phyloP scores from a whole-genome alignment of 2,329 filamentous ascomycete genomes.

The Blastomyces gilchristii region DNA sequence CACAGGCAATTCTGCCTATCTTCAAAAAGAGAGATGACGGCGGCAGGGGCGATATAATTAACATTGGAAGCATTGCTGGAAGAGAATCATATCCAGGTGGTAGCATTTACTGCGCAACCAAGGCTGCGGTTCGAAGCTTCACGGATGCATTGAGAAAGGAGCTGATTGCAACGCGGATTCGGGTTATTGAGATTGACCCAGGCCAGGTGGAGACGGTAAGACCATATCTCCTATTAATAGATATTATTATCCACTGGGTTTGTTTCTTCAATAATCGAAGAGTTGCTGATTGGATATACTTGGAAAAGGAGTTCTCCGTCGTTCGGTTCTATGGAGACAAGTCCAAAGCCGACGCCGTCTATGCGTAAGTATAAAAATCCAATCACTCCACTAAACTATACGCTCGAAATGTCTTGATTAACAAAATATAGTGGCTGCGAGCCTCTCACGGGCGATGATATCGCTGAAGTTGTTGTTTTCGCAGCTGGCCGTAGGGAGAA shows the following conservation, averaged over 20 bases:
- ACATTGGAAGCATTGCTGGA: slow-evolving; percentile 86
- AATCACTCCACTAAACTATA: not conserved
- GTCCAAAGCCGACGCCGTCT: slow-evolving; percentile 79
- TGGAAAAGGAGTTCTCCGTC: slow-evolving; percentile 64
- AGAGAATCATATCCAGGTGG: slow-evolving; percentile 77
- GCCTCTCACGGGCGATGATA: slow-evolving; percentile 78
- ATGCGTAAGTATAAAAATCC: slow-evolving; percentile 46
- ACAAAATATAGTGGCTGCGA: slow-evolving; percentile 52
- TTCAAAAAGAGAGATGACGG: slow-evolving; percentile 61
- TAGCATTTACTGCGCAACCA: slow-evolving; percentile 86
- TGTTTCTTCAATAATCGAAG: not conserved
- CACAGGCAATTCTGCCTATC: slow-evolving; percentile 75
- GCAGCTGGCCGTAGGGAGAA: slow-evolving; percentile 75
- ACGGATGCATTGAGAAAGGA: slow-evolving; percentile 75
- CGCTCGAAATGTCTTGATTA: not conserved
- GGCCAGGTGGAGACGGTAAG: slow-evolving; percentile 80
- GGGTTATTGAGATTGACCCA: slow-evolving; percentile 81
- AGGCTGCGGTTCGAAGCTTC: slow-evolving; percentile 77
- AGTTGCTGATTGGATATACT: not conserved
- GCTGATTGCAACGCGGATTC: slow-evolving; percentile 66
- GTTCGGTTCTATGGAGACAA: slow-evolving; percentile 85
- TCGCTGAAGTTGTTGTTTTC: slow-evolving; percentile 85
- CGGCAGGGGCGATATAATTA: slow-evolving; percentile 86
- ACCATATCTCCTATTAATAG: not conserved
- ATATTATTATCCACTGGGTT: not conserved